Base-by-base conservation (phyloP, 192 early-diverging fungal genomes). In the Backusella mclennaniae region DNA sequence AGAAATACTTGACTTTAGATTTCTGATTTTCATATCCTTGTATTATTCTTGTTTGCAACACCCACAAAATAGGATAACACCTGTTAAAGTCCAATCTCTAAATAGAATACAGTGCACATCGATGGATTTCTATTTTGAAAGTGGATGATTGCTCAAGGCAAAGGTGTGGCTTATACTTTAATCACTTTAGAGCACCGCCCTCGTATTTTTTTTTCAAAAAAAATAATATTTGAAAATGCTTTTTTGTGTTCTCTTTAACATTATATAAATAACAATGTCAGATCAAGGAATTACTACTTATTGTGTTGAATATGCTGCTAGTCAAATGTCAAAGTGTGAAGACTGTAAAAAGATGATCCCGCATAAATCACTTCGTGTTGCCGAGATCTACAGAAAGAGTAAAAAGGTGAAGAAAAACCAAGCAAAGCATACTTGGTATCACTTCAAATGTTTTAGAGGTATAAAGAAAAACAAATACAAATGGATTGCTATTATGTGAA, bases 361-460 rank as follows among this genome's bases (percentile, higher is more conserved):
- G 46, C 83, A 83, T 53, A 85, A 84, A 56, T 87, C 84, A 0
- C 73, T 87, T 15, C 86, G 86, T 17, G 76, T 81, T 31, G 86
- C 82, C 15, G 71, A 83, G 39, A 80, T 87, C 73, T 81, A 75
- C 33, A 80, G 86, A 53, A 75, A 71, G 66, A 82, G 74, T 53
- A 84, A 87, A 59, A 85, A 85, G 73, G 86, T 81, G 38, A 87
- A 87, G 77, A 87, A 87, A 68, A 79, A 84, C 73, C 80, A 83
- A 74, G 84, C 86, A 74, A 87, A 82, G 78, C 77, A 82, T 35
- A 75, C 80, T 1, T 87, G 86, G 86, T 87, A 80, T 70, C 85
- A 87, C 46, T 87, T 87, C 78, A 87, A 82, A 78, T 87, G 85
- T 56, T 87, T 83, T 36, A 71, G 44, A 35, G 73, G 77, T 76